Evolutionary conservation across 2,329 filamentous ascomycete species (phyloP).

Genomic region (Cytospora mali): DNA sequence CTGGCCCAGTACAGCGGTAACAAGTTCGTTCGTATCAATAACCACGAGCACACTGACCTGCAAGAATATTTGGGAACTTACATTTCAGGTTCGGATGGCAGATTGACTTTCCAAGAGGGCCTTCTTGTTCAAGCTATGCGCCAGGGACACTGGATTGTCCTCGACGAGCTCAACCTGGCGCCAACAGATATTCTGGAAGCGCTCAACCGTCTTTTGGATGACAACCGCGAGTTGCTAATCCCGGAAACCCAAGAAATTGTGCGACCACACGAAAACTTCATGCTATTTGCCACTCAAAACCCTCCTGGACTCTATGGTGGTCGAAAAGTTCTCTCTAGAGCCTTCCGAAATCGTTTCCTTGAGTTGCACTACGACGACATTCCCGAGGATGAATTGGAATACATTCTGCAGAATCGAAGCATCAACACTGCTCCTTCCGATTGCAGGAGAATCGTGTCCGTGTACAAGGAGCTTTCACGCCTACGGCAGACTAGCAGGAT

Average conservation of each 20-base stretch:
- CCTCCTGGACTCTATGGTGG: constrained; percentile 94
- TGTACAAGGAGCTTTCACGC: constrained; percentile 90
- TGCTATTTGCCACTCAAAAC: constrained; percentile 98
- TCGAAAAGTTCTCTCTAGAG: constrained; percentile 87
- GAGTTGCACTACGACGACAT: constrained; percentile 99
- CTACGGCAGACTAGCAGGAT: constrained; percentile 86
- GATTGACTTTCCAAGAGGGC: constrained; percentile 88
- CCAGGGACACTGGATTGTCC: constrained; percentile 94
- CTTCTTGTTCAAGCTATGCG: constrained; percentile 89
- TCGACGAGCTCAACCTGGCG: constrained; percentile 95
- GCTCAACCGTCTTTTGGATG: constrained; percentile 90
- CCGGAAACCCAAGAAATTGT: constrained; percentile 96
- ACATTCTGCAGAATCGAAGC: constrained; percentile 85
- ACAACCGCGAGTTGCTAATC: constrained; percentile 93
- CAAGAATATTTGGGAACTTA: constrained; percentile 98
- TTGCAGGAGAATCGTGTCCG: constrained; percentile 85
- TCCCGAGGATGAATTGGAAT: constrained; percentile 88
- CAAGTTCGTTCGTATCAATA: constrained; percentile 98
- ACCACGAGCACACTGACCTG: constrained; percentile 97
- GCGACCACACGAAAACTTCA: constrained; percentile 90
- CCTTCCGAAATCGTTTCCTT: constrained; percentile 94
- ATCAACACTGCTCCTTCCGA: constrained; percentile 87
- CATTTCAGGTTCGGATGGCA: constrained; percentile 81
- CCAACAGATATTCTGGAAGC: constrained; percentile 97
- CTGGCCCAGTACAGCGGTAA: constrained; percentile 96